A percentile compares a stretch with the other conserved stretches of the same genome.
These are phyloP conservation scores for Brassica hybrid DNA, from an alignment of 441 rosid genomes.

Conservation along the genomic window DNA sequence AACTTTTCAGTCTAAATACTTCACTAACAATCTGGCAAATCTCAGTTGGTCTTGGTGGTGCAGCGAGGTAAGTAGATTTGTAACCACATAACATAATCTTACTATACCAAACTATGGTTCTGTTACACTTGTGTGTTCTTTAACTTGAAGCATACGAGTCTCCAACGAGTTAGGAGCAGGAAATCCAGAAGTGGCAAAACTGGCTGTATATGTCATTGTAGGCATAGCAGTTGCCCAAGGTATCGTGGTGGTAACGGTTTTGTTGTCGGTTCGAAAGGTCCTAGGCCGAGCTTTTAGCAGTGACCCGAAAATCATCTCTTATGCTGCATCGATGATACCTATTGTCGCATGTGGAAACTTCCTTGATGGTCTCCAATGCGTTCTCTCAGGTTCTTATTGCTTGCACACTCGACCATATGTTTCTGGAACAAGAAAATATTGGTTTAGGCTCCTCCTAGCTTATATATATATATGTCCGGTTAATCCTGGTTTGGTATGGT, in stretches of 20 bases:
- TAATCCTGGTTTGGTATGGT: background rate
- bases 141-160: background rate
- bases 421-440: background rate
- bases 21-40: background rate
- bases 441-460: background rate
- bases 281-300: slow-evolving; percentile 4
- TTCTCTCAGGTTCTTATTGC: slow-evolving; percentile 1
- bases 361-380: slow-evolving; percentile 3
- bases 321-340: background rate
- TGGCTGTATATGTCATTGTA: slow-evolving; percentile 5
- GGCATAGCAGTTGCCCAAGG: background rate
- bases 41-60: slow-evolving; percentile 2
- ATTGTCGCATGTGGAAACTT: background rate
- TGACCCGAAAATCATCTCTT: background rate
- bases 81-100: background rate
- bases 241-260: slow-evolving; percentile 1
- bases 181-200: background rate
- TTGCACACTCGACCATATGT: background rate
- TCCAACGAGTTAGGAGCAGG: slow-evolving; percentile 2
- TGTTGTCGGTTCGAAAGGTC: background rate
- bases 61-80: background rate
- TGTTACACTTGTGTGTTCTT: background rate
- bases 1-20: background rate
- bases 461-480: background rate
- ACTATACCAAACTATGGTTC: background rate